Evolutionary conservation across 768 basidiomycete genomes (phyloP), one percentile per base, ranked within the genome.

Genomic region (Boletus pseudopeckii): DNA sequence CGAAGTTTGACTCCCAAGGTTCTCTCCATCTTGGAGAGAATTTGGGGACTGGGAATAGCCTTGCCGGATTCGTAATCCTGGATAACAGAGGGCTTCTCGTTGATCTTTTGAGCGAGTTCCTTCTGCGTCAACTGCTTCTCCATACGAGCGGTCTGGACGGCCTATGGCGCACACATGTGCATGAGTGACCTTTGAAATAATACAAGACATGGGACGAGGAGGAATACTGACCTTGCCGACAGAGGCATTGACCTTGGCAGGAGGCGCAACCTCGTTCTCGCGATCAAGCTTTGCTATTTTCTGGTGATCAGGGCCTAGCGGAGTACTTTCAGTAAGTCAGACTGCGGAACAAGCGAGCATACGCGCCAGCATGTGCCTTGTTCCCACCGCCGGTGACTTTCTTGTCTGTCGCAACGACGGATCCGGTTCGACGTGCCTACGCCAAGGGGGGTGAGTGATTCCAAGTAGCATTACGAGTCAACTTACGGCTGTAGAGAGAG

Each of bases 211-310:
- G 22, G 15, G 5, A 28, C 2, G 5, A 2, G 2, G 20, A 11
- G 4, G 18, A 3, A 36, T 1, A 70, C 80, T 40, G 66, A 88
- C 90, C 71, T 84, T 85, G 58, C 90, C 89, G 56, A 90, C 90
- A 22, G 76, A 77, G 9, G 84, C 77, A 2, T 78, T 69, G 59
- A 98, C 75, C 74, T 92, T 96, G 49, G 88, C 61, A 44, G 95
- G 95, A 7, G 94, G 93, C 9, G 93, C 92, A 22, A 96, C 93
- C 65, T 96, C 94, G 70, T 98, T 95, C 63, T 97, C 92, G 41
- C 91, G 84, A 71, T 95, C 94, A 40, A 98, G 85, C 66, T 95
- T 95, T 24, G 90, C 93, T 67, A 95, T 94, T 52, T 83, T 84
- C 67, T 93, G 91, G 74, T 96, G 92, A 73, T 98, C 94, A 58